Percentiles rank a stretch among this genome's conserved stretches.
Evolutionary conservation across 345 rosid genomes (phyloP).

Genomic region (Moringa oleifera): DNA sequence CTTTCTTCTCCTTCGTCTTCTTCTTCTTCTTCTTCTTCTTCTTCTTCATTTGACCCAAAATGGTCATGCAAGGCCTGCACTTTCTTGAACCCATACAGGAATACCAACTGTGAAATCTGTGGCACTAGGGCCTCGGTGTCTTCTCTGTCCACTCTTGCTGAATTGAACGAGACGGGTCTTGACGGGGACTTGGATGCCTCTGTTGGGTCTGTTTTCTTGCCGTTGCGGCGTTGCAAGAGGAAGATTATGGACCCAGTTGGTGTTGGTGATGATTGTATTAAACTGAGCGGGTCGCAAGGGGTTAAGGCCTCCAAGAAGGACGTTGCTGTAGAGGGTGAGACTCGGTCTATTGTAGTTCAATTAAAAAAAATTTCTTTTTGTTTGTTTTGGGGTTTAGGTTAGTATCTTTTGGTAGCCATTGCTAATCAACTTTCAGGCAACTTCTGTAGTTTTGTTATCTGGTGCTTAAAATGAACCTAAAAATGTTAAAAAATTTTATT

Average conservation of each 20-base stretch:
- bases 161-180: constrained; percentile 37
- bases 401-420: background rate
- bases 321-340: constrained; percentile 34
- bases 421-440: background rate
- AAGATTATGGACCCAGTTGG: constrained; percentile 36
- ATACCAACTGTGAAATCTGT: constrained; percentile 60
- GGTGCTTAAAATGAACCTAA: too few species aligned
- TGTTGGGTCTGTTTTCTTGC: constrained; percentile 84
- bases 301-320: constrained; percentile 22
- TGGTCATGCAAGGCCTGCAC: constrained; percentile 97
- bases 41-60: constrained; percentile 25
- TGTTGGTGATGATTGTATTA: constrained; percentile 20
- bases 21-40: constrained; percentile 16
- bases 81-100: constrained; percentile 70
- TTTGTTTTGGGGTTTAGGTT: background rate
- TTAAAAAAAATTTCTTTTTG: background rate
- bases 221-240: constrained; percentile 65
- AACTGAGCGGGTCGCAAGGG: constrained; percentile 23
- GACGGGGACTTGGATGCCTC: constrained; percentile 41
- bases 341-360: background rate
- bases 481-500: too few species aligned
- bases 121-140: constrained; percentile 44
- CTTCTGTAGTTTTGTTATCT: too few species aligned
- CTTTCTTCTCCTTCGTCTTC: constrained; percentile 19
- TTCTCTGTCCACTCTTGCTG: constrained; percentile 43